Percentiles rank a stretch among this genome's conserved stretches.
These are phyloP conservation scores for Chlamydomonas eustigma DNA, from an alignment of 139 green algal species.

Conservation along the genomic window DNA sequence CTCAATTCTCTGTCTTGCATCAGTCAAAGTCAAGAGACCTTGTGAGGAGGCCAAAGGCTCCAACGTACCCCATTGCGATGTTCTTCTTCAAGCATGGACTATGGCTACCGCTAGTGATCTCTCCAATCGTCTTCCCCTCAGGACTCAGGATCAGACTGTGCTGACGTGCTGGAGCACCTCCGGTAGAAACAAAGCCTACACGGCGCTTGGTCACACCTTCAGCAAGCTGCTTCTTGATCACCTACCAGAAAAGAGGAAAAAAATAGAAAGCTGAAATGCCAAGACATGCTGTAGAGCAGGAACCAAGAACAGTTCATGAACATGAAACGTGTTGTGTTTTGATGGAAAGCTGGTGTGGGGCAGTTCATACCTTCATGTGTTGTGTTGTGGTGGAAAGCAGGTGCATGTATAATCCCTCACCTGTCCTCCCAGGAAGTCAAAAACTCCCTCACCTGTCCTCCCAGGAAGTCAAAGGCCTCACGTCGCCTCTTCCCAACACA, in stretches of 20 bases:
- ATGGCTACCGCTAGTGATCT: conserved; percentile 92
- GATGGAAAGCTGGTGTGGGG: too few relatives aligned
- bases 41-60: too few relatives aligned
- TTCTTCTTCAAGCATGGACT: conserved; percentile 95
- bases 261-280: too few relatives aligned
- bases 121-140: conserved; percentile 78
- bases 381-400: too few relatives aligned
- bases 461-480: conserved; percentile 88
- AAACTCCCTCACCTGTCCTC: conserved; percentile 62
- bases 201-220: conserved; percentile 78
- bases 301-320: too few relatives aligned
- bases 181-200: conserved; percentile 83
- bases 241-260: conserved; percentile 19
- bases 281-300: too few relatives aligned
- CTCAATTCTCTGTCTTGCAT: too few relatives aligned
- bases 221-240: conserved; percentile 92
- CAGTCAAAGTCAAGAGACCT: not conserved
- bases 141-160: conserved; percentile 66
- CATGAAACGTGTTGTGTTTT: too few relatives aligned
- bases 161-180: conserved; percentile 81
- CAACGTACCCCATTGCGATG: conserved; percentile 91
- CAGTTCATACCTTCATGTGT: too few relatives aligned
- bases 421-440: not conserved
- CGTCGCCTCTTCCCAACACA: conserved; percentile 71
- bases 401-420: too few relatives aligned